phyloP scores from a whole-genome alignment of 1,284 basidiomycete genomes.

The Sutorius eximius region DNA sequence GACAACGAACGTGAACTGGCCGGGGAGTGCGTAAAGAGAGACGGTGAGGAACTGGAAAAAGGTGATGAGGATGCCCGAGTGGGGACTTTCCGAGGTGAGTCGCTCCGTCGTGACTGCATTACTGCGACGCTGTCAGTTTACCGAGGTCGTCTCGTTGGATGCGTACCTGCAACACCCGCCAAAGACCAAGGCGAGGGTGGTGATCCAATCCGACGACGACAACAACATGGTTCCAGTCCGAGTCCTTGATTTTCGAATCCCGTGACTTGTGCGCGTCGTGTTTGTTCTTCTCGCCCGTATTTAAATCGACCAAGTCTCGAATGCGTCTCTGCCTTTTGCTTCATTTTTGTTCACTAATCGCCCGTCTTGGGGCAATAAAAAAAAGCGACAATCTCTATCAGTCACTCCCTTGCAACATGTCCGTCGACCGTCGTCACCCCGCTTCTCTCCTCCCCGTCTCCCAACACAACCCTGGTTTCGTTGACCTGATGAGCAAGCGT shows the following conservation, averaged over 20 bases:
- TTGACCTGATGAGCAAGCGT: slow-evolving; percentile 74
- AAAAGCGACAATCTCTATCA: slow-evolving; percentile 31
- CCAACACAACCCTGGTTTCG: slow-evolving; percentile 73
- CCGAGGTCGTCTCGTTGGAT: not conserved
- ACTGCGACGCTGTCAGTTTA: slow-evolving; percentile 25
- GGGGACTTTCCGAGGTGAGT: slow-evolving; percentile 61
- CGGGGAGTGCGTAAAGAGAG: slow-evolving; percentile 65
- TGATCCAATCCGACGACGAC: slow-evolving; percentile 50
- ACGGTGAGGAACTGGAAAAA: slow-evolving; percentile 82
- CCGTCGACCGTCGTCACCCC: slow-evolving; percentile 48
- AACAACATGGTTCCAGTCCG: slow-evolving; percentile 21
- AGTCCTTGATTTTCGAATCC: slow-evolving; percentile 24
- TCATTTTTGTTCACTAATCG: slow-evolving; percentile 10
- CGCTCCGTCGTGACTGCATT: slow-evolving; percentile 75
- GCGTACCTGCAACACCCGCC: slow-evolving; percentile 77
- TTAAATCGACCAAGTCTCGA: slow-evolving; percentile 6
- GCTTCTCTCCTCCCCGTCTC: slow-evolving; percentile 71
- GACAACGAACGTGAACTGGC: slow-evolving; percentile 49
- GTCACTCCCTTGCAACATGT: slow-evolving; percentile 35
- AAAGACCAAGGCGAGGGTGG: slow-evolving; percentile 68
- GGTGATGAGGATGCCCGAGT: slow-evolving; percentile 77
- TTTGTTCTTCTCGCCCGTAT: slow-evolving; percentile 18
- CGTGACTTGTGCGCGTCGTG: slow-evolving; percentile 30
- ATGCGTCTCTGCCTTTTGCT: slow-evolving; percentile 5
- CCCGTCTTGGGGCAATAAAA: slow-evolving; percentile 1